Evolutionary conservation across 106 monocot species (phyloP).

Genomic region (Vanilla planifolia): DNA sequence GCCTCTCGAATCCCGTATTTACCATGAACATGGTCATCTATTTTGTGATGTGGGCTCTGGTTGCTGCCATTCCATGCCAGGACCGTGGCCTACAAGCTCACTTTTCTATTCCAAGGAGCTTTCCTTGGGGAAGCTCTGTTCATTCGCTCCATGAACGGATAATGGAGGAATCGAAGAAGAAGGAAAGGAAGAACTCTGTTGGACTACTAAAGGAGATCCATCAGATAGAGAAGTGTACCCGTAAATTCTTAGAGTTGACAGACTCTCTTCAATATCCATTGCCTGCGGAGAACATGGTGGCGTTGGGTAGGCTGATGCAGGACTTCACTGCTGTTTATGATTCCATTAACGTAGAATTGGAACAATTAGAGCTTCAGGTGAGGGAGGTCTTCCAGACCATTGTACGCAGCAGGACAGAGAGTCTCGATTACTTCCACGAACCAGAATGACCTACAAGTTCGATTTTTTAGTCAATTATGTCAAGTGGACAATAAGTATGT

Average conservation of each 20-base stretch:
- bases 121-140: slow-evolving; percentile 31
- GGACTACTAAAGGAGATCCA: slow-evolving; percentile 55
- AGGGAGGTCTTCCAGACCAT: slow-evolving; percentile 62
- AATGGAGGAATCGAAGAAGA: slow-evolving; percentile 55
- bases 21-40: slow-evolving; percentile 49
- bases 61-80: slow-evolving; percentile 64
- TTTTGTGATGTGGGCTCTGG: slow-evolving; percentile 52
- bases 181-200: slow-evolving; percentile 44
- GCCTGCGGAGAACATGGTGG: slow-evolving; percentile 38
- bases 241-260: slow-evolving; percentile 31
- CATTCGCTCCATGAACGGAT: slow-evolving; percentile 36
- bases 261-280: slow-evolving; percentile 39
- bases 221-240: slow-evolving; percentile 37
- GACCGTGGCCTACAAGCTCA: slow-evolving; percentile 50
- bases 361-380: slow-evolving; percentile 52
- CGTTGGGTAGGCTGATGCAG: slow-evolving; percentile 26
- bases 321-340: slow-evolving; percentile 25
- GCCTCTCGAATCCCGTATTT: slow-evolving; percentile 33
- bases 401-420: slow-evolving; percentile 51
- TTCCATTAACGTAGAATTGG: slow-evolving; percentile 43
- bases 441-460: not conserved
- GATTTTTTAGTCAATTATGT: not conserved
- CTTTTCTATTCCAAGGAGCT: slow-evolving; percentile 40
- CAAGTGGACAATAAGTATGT: not conserved
- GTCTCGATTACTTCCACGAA: slow-evolving; percentile 29